These are phyloP conservation scores for Cryphonectria radicalis DNA, from an alignment of 2,329 filamentous ascomycete species.

Conservation along the genomic window DNA sequence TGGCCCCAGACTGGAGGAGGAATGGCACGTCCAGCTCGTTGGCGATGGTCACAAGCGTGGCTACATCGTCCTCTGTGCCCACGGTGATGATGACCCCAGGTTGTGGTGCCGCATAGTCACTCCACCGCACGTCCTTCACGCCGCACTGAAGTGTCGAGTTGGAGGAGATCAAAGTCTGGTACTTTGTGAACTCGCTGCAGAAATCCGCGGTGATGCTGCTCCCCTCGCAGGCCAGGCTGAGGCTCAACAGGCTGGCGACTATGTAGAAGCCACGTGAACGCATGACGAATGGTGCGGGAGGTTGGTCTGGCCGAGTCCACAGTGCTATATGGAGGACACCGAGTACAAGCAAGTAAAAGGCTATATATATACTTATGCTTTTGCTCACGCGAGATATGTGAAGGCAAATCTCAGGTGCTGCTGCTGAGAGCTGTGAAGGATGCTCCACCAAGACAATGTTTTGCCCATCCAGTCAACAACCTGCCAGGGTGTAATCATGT, in stretches of 20 bases:
- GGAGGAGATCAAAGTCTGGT: slow-evolving; percentile 20
- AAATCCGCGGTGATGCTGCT: not conserved
- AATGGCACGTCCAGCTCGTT: slow-evolving; percentile 32
- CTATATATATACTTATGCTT: not conserved
- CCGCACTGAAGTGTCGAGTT: slow-evolving; percentile 26
- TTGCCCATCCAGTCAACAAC: not conserved
- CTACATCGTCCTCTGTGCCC: slow-evolving; percentile 30
- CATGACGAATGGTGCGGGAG: slow-evolving; percentile 13
- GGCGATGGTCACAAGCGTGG: slow-evolving; percentile 26
- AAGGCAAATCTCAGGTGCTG: not conserved
- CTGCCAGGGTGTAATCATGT: not conserved
- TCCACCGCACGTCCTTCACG: slow-evolving; percentile 30
- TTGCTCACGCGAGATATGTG: not conserved
- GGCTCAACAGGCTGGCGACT: slow-evolving; percentile 20
- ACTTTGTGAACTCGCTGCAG: not conserved
- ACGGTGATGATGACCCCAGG: slow-evolving; percentile 28
- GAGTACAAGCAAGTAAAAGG: not conserved
- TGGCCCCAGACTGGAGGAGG: slow-evolving; percentile 34
- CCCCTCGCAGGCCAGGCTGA: slow-evolving; percentile 13
- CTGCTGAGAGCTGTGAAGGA: not conserved
- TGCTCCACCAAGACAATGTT: not conserved
- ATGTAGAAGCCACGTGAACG: slow-evolving; percentile 12
- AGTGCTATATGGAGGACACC: not conserved
- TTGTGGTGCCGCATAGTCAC: slow-evolving; percentile 29
- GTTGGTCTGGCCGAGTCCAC: not conserved